phyloP scores from a whole-genome alignment of 495 filamentous ascomycete genomes.

The Elasticomyces elasticus region DNA sequence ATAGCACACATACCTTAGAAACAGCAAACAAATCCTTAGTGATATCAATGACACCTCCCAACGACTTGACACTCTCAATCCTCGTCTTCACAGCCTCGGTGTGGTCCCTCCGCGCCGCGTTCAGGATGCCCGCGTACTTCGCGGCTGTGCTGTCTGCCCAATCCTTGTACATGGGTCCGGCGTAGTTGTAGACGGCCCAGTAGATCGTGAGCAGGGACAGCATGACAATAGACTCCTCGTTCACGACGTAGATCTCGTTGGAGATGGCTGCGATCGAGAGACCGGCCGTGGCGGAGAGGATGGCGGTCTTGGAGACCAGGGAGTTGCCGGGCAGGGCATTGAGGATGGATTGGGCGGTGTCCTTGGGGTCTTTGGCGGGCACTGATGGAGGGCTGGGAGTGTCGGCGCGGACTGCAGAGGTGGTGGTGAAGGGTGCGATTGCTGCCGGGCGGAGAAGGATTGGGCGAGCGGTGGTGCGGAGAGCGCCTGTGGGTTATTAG shows the following conservation, averaged over 20 bases:
- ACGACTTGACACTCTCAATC: constrained; percentile 86
- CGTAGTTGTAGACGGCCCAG: constrained; percentile 79
- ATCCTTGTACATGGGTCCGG: constrained; percentile 78
- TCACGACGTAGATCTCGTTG: constrained; percentile 99
- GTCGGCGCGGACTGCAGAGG: constrained; percentile 59
- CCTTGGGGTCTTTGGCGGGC: constrained; percentile 73
- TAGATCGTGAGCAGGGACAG: constrained; percentile 84
- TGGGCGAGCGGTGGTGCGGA: constrained; percentile 67
- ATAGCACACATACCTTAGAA: constrained; percentile 63
- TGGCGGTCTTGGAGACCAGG: constrained; percentile 72
- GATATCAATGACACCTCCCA: constrained; percentile 85
- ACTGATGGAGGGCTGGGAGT: constrained; percentile 65
- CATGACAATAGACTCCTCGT: constrained; percentile 90
- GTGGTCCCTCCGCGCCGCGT: constrained; percentile 86
- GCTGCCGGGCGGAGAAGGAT: constrained; percentile 52
- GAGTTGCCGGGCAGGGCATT: constrained; percentile 54
- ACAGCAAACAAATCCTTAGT: constrained; percentile 96
- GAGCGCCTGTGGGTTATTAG: constrained; percentile 55
- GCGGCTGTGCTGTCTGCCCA: constrained; percentile 81
- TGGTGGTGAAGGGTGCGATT: constrained; percentile 50
- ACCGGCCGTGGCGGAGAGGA: constrained; percentile 86
- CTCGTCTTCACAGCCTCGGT: constrained; percentile 85
- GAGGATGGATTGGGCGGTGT: constrained; percentile 90
- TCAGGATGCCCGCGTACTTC: constrained; percentile 87
- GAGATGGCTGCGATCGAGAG: constrained; percentile 86